Base-by-base conservation (phyloP, 1,139 yeast species). In the Scheffersomyces illinoinensis region DNA sequence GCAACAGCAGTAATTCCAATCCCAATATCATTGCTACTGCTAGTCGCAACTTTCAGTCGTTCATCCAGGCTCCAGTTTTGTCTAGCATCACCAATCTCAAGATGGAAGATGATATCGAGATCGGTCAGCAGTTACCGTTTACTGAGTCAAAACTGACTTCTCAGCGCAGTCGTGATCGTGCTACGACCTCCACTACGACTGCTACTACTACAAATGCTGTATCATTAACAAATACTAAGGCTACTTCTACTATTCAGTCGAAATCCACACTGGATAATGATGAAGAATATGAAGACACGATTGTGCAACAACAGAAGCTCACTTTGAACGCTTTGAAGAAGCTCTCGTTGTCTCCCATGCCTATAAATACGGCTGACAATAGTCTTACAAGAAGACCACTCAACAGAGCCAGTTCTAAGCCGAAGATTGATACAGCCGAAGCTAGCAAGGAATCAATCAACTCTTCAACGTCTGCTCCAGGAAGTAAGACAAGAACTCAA, bases 51-150 rank as follows among this genome's bases (percentile, higher is more conserved):
- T 79, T 81, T 68, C 85, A 80, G 67, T 76, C 81, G 21, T 81
- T 77, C 60, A 81, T 81, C 57, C 84, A 81, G 68, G 85, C 84
- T 0, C 85, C 85, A 0, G 84, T 79, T 1, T 68, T 81, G 56
- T 76, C 82, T 50, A 74, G 80, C 60, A 76, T 78, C 50, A 64
- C 77, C 26, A 78, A 74, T 56, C 69, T 73, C 54, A 76, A 73
- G 58, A 61, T 53, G 12, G 63, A 61, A 19, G 74, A 70, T 21
- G 78, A 77, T 24, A 63, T 73, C 8, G 79, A 74, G 57, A 81
- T 81, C 39, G 85, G 85, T 14, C 78, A 77, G 58, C 81, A 77
- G 60, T 66, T 76, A 39, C 84, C 85, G 3, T 81, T 81, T 62
- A 71, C 73, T 58, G 76, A 74, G 54, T 68, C 54, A 55, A 58